Evolutionary conservation across 2,329 filamentous ascomycete genomes (phyloP).

Genomic region (Hymenoscyphus albidus): DNA sequence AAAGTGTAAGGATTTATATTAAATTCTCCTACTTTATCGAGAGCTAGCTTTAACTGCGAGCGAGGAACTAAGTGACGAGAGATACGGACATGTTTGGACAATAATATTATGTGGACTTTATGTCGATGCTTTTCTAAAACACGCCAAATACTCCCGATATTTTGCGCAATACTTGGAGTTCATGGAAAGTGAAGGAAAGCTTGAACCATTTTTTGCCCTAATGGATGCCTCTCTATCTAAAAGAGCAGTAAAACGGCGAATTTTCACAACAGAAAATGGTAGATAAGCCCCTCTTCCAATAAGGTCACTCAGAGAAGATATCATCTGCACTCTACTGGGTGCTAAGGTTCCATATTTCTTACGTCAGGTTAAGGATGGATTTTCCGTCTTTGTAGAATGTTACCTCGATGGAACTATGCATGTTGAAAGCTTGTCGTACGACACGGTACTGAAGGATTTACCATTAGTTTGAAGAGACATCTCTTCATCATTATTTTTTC

Average conservation of each 20-base stretch:
- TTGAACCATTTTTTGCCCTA: neutral
- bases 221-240: neutral
- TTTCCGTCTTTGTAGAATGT: neutral
- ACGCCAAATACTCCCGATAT: neutral
- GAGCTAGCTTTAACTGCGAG: neutral
- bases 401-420: neutral
- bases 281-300: neutral
- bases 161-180: neutral
- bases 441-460: neutral
- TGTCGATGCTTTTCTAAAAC: neutral
- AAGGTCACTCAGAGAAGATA: neutral
- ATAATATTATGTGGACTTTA: neutral
- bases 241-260: neutral
- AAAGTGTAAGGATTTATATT: neutral
- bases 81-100: neutral
- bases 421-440: neutral
- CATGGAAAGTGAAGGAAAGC: neutral
- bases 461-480: neutral
- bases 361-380: neutral
- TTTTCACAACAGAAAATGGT: neutral
- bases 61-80: neutral
- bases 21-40: neutral
- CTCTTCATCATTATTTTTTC: too few relatives aligned
- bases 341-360: neutral
- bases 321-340: neutral